A percentile compares a stretch with the other conserved stretches of the same genome.
Conservation (phyloP, 192 early-diverging fungal species). For the Coemansia sp. region DNA sequence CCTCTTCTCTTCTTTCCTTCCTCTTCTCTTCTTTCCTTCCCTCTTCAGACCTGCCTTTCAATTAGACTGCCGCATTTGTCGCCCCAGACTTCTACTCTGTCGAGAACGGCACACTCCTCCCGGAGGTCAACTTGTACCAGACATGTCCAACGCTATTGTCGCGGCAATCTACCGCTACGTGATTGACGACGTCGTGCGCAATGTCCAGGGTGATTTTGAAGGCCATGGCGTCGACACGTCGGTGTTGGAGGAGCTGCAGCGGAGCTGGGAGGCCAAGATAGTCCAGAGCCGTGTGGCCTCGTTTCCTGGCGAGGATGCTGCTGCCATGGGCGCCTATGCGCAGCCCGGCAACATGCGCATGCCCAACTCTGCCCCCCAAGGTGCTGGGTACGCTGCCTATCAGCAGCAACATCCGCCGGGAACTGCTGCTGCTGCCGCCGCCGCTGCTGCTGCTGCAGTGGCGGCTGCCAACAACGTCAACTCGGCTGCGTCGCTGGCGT, state of each 20-base stretch:
- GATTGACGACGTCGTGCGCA: conserved; percentile 89
- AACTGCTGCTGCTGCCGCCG: no score
- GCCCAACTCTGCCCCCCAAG: not conserved
- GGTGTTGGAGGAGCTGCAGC: conserved; percentile 78
- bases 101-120: not conserved
- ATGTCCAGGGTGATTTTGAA: conserved; percentile 81
- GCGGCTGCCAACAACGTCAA: conserved; percentile 21
- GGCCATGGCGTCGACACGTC: conserved; percentile 84
- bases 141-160: conserved; percentile 48
- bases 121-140: not conserved
- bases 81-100: no score
- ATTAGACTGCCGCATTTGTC: no score
- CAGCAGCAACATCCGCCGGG: conserved; percentile 1
- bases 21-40: no score
- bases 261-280: conserved; percentile 61
- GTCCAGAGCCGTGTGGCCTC: conserved; percentile 46
- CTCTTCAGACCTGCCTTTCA: no score
- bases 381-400: not conserved
- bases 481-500: conserved; percentile 44
- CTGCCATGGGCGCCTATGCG: not conserved
- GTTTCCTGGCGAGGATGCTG: conserved; percentile 40
- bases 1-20: no score
- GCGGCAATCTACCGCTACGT: conserved; percentile 73
- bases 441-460: no score
- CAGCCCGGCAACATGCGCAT: not conserved